phyloP scores from a whole-genome alignment of 371 early-diverging fungal species.

The Phascolomyces articulosus region DNA sequence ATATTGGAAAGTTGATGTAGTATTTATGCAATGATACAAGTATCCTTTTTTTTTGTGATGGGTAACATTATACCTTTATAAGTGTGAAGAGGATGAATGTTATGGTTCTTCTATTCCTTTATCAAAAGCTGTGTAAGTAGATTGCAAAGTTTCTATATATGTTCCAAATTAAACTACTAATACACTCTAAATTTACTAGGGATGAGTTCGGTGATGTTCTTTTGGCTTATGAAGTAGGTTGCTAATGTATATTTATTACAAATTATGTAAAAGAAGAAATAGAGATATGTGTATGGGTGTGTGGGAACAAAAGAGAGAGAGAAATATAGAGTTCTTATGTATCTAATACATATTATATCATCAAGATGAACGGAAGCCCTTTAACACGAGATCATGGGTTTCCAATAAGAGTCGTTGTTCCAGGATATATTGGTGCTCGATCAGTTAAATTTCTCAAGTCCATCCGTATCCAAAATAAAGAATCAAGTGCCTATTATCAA shows the following conservation, averaged over 20 bases:
- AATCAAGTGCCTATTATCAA: constrained; percentile 79
- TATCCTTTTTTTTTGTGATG: too few species aligned
- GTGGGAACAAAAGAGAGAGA: background rate
- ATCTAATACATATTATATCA: too few species aligned
- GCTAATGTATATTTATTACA: background rate
- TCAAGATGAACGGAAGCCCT: constrained; percentile 79
- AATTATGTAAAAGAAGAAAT: too few species aligned
- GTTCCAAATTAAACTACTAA: background rate
- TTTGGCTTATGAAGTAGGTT: constrained; percentile 68
- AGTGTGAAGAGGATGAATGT: constrained; percentile 65
- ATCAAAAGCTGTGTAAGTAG: constrained; percentile 69
- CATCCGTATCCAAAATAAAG: constrained; percentile 67
- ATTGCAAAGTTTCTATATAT: background rate
- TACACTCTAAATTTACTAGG: constrained; percentile 26
- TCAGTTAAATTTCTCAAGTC: constrained; percentile 81
- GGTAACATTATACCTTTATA: background rate
- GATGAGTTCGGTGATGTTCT: constrained; percentile 82
- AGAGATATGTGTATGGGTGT: too few species aligned
- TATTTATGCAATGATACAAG: background rate
- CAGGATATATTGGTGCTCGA: constrained; percentile 87
- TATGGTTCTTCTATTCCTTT: constrained; percentile 88
- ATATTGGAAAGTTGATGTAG: too few species aligned
- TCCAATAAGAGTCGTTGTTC: constrained; percentile 85
- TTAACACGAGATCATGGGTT: constrained; percentile 81
- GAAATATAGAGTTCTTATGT: background rate